Conservation (phyloP, 305 asterid genomes). For the Salvia sclarea region DNA sequence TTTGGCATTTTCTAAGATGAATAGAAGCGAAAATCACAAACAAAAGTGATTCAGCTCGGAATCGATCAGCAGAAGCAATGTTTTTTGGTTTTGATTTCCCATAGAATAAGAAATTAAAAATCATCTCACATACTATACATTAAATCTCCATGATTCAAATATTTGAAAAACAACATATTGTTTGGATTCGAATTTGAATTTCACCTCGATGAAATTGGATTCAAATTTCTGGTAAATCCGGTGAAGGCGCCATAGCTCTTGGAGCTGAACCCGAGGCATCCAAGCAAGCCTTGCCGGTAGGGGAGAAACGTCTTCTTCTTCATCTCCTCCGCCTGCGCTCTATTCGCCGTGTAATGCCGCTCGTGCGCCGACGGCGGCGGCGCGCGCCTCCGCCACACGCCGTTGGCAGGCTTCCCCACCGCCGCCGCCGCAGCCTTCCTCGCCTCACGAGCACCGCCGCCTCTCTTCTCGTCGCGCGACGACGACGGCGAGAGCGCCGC, state of each 20-base stretch:
- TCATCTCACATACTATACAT: conserved; percentile 30
- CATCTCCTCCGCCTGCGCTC: conserved; percentile 71
- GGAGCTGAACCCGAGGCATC: conserved; percentile 58
- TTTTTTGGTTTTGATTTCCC: neutral
- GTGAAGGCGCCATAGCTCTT: conserved; percentile 53
- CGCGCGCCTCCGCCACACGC: conserved; percentile 45
- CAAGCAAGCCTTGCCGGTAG: conserved; percentile 53
- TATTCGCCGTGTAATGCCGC: conserved; percentile 56
- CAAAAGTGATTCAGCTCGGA: conserved; percentile 11
- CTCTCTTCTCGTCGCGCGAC: conserved; percentile 44
- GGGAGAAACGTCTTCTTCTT: conserved; percentile 69
- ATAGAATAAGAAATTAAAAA: neutral
- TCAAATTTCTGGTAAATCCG: conserved; percentile 47
- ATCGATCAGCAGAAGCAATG: neutral
- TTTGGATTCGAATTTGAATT: conserved; percentile 10
- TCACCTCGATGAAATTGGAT: conserved; percentile 54
- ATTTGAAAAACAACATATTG: neutral
- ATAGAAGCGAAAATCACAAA: conserved; percentile 16
- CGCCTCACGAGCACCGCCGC: conserved; percentile 18
- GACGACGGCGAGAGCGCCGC: conserved; percentile 46
- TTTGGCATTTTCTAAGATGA: conserved; percentile 7
- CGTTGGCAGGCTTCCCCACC: conserved; percentile 43
- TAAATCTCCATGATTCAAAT: neutral
- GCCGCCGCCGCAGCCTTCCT: conserved; percentile 28
- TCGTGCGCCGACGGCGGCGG: conserved; percentile 66